A percentile compares a stretch with the other conserved stretches of the same genome.
Conservation (phyloP, 2,329 filamentous ascomycete genomes). For the Sporothrix dimorphospora region DNA sequence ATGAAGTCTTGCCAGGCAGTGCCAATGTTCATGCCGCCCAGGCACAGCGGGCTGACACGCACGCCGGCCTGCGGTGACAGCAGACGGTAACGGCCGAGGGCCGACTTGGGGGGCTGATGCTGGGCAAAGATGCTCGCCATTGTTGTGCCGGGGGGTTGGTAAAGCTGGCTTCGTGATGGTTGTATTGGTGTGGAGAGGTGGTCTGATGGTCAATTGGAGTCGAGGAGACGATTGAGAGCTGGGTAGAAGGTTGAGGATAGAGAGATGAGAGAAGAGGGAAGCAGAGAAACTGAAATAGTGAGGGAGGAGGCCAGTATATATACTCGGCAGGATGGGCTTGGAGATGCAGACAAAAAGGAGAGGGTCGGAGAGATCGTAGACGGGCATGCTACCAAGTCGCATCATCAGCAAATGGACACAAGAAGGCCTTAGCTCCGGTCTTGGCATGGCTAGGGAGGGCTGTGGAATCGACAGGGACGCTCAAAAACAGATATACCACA, state of each 20-base stretch:
- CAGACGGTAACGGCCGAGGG: constrained; percentile 66
- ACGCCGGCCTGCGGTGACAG: constrained; percentile 67
- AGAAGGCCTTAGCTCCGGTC: not conserved
- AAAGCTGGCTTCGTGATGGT: not conserved
- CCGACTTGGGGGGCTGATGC: constrained; percentile 58
- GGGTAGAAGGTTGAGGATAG: not conserved
- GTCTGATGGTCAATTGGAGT: not conserved
- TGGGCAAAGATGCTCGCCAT: constrained; percentile 42
- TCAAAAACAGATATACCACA: not conserved
- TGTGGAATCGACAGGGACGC: not conserved
- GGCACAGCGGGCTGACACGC: constrained; percentile 67
- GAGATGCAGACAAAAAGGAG: not conserved
- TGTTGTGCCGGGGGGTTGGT: not conserved
- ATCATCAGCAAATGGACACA: not conserved
- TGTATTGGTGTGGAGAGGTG: not conserved
- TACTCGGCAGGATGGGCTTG: constrained; percentile 2
- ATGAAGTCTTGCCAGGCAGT: constrained; percentile 59
- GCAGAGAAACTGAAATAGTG: not conserved
- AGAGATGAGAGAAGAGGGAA: not conserved
- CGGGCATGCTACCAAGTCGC: no score
- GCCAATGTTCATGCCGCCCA: constrained; percentile 69
- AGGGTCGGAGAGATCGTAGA: not conserved
- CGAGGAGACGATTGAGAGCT: not conserved
- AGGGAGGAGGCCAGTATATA: not conserved
- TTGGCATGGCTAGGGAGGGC: not conserved